Evolutionary conservation across 1,284 basidiomycete genomes (phyloP).

Genomic region (Moniliella sp.): DNA sequence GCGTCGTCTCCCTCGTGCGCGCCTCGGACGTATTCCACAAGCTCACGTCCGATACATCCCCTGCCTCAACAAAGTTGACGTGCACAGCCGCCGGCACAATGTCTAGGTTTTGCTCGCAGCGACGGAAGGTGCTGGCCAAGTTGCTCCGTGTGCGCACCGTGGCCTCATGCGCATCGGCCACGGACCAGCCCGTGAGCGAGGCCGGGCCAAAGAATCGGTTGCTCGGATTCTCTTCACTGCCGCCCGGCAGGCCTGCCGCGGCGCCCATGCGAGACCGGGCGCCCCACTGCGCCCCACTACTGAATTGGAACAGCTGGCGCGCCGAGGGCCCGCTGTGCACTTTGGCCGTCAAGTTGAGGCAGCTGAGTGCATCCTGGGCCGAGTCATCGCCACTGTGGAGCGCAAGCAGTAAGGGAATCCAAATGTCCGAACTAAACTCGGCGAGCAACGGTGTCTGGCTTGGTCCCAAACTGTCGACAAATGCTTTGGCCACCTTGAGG

Average conservation of each 20-base stretch:
- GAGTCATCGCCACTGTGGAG: constrained; percentile 55
- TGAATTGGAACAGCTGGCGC: constrained; percentile 67
- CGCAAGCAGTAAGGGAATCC: constrained; percentile 69
- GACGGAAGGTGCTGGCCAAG: constrained; percentile 18
- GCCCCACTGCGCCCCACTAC: constrained; percentile 33
- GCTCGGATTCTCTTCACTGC: too few relatives aligned
- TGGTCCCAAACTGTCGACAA: constrained; percentile 48
- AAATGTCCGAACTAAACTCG: constrained; percentile 47
- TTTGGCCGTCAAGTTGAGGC: constrained; percentile 65
- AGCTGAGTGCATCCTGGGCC: constrained; percentile 62
- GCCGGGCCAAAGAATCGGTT: constrained; percentile 17
- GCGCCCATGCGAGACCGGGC: too few relatives aligned
- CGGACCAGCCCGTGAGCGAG: constrained; percentile 22
- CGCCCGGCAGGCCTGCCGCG: too few relatives aligned
- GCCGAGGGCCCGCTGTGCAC: constrained; percentile 53
- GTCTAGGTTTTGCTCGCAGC: constrained; percentile 20
- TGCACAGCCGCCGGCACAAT: constrained; percentile 12
- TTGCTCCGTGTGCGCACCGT: constrained; percentile 20
- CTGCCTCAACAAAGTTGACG: constrained; percentile 21
- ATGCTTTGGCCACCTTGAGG: constrained; percentile 66
- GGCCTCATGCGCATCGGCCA: constrained; percentile 19
- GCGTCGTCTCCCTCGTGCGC: constrained; percentile 1
- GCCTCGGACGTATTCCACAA: constrained; percentile 1
- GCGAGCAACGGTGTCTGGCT: background rate
- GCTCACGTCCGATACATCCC: constrained; percentile 7